Base-by-base conservation (phyloP, 2,329 filamentous ascomycete species). In the Venturia oleaginea region DNA sequence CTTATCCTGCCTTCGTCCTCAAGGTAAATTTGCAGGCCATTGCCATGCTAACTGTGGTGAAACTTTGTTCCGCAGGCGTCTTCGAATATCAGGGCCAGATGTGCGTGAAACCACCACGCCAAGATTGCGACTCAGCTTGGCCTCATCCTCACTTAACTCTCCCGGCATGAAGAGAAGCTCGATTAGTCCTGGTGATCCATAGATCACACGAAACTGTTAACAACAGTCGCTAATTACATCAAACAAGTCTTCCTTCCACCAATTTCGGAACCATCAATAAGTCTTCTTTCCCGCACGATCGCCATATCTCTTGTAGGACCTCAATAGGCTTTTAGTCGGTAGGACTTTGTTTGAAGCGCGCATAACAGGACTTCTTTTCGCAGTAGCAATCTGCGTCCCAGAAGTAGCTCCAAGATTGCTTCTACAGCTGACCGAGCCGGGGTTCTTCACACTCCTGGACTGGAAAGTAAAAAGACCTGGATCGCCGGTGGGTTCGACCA, bases 391-490 rank as follows among this genome's bases (percentile, higher is more conserved):
- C 43, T 48, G 43, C 19, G 43, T 48, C 24, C 43, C 43, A 8
- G 43, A 48, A 27, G 54, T 22, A 7, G 30, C 54, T 34, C 54
- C 54, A 27, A 59, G 27, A 34, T 59, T 59, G 22, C 54, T 59
- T 4, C 4, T 59, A 59, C 54, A 59, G 17, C 30, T 59, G 17
- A 59, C 54, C 4, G 22, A 32, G 3, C 30, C 34, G 7, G 54
- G 54, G 17, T 34, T 34, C n/a, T 59, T 59, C 3, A 59, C 34
- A 38, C 54, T 59, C 19, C 54, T 22, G 3, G 30, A 19, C n/a
- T 59, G 54, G n/a, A 34, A 59, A 8, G 54, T 59, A 15, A 59
- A 59, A 22, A 38, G 19, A 27, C 54, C 54, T n/a, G 54, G 54
- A 48, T 48, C 43, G 6, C 43, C 43, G 7, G 24, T 32, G 3